A percentile compares a stretch with the other conserved stretches of the same genome.
phyloP scores from a whole-genome alignment of 345 rosid genomes.

The Punica granatum region DNA sequence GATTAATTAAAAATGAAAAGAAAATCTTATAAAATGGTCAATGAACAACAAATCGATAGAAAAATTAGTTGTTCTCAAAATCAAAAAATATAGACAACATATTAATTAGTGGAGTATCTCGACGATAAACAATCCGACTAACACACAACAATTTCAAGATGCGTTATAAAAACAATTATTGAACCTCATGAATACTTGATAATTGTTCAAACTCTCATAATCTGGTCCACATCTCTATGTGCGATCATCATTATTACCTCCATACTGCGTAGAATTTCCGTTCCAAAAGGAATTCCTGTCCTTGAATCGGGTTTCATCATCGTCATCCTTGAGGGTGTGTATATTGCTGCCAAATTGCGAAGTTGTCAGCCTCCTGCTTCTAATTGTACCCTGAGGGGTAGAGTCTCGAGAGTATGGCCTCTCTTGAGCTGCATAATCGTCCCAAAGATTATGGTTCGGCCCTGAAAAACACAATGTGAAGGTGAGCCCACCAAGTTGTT shows the following conservation, averaged over 20 bases:
- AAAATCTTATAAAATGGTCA: too few species aligned
- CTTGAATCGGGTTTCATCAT: constrained; percentile 45
- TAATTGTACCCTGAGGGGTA: constrained; percentile 15
- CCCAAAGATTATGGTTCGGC: constrained; percentile 33
- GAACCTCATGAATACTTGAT: too few species aligned
- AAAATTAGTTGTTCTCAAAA: too few species aligned
- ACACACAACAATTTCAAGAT: too few species aligned
- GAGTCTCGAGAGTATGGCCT: constrained; percentile 14
- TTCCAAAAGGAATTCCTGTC: constrained; percentile 76
- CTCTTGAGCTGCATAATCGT: constrained; percentile 24
- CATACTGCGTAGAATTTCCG: constrained; percentile 80
- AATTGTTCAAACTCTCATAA: too few species aligned
- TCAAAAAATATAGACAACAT: too few species aligned
- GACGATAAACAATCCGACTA: too few species aligned
- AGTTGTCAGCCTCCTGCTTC: constrained; percentile 34
- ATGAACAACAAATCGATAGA: too few species aligned
- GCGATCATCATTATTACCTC: constrained; percentile 39
- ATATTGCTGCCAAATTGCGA: constrained; percentile 61
- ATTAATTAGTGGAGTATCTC: too few species aligned
- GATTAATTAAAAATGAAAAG: too few species aligned
- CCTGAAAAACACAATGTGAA: constrained; percentile 21
- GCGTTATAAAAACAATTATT: too few species aligned
- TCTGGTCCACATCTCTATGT: constrained; percentile 4
- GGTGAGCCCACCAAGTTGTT: not conserved
- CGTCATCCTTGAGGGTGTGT: constrained; percentile 63